Percentiles rank a stretch among this genome's conserved stretches.
phyloP scores from a whole-genome alignment of 2,329 filamentous ascomycete species.

The Graphiopsis chlorocephala region DNA sequence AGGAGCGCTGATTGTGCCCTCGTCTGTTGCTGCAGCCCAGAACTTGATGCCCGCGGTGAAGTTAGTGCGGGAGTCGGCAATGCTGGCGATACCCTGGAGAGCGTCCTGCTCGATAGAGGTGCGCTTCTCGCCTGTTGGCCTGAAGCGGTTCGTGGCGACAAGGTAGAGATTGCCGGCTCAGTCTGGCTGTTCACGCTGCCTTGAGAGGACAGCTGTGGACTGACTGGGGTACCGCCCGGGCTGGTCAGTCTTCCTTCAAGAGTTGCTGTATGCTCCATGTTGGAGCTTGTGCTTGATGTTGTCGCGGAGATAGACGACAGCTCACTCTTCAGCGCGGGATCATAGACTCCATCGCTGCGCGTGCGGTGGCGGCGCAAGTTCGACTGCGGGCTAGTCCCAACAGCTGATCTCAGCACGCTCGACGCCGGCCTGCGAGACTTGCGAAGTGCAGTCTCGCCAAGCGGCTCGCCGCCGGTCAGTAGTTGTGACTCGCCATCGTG shows the following conservation, averaged over 20 bases:
- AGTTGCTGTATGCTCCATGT: constrained; percentile 12
- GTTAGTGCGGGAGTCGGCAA: background rate
- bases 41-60: background rate
- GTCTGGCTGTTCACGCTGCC: background rate
- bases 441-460: background rate
- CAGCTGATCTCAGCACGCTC: background rate
- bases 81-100: background rate
- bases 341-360: constrained; percentile 1
- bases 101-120: background rate
- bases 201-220: background rate
- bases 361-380: constrained; percentile 1
- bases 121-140: background rate
- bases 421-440: background rate
- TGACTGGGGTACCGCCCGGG: background rate
- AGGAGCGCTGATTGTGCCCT: constrained; percentile 6
- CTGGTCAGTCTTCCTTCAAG: constrained; percentile 6
- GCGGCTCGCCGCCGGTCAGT: background rate
- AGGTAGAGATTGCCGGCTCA: background rate
- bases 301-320: constrained; percentile 30
- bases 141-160: background rate
- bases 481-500: background rate
- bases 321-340: constrained; percentile 13
- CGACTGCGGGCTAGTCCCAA: background rate
- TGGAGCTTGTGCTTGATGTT: constrained; percentile 14
- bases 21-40: background rate